Base-by-base conservation (phyloP, 306 rosid species). In the Sphenostylis stenocarpa region DNA sequence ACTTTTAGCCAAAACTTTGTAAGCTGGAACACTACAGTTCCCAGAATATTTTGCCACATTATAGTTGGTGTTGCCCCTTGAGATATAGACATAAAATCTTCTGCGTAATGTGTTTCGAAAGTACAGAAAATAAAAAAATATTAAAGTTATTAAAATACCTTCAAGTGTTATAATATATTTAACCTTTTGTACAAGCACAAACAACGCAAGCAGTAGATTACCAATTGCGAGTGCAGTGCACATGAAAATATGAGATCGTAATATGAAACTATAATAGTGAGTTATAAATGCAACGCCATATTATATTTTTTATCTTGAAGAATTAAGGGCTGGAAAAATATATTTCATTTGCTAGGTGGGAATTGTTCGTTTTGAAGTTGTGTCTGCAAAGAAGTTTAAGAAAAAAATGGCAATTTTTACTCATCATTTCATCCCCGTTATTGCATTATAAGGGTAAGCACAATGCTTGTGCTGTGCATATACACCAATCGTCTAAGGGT, bases 11-110 rank as follows among this genome's bases (percentile, higher is more conserved):
- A 63, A 14, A 63, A 34, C 7, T 63, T 69, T 19, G 26, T 29
- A 28, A 69, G 41, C 70, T 15, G 63, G 58, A 78, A 57, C 62
- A 44, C 43, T 57, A 8, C 5, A 56, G 20, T 56, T 62, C 55
- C 43, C 48, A 56, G 5, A 69, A 44, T 67, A 26, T 77, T 29
- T 33, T 75, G 21, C 38, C 53, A 33, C 17, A 64, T 76, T 53
- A n/a, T n/a, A 36, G 41, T 29, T 66, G 60, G 52, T 55, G 55
- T 20, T 75, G 71, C 13, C 45, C 62, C 57, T 62, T 29, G 38
- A 62, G 51, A 75, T 23, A 23, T 6, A 23, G 61, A 70, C 62
- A 63, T 26, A 26, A 56, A 57, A 57, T 57, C 36, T 26, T 57
- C 64, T 14, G 3, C 5, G 6, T 19, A 21, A 12, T 23, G 62